Evolutionary conservation across 208 protist species (phyloP), one percentile per base, ranked within the genome.

Genomic region (Crithidia sp.): DNA sequence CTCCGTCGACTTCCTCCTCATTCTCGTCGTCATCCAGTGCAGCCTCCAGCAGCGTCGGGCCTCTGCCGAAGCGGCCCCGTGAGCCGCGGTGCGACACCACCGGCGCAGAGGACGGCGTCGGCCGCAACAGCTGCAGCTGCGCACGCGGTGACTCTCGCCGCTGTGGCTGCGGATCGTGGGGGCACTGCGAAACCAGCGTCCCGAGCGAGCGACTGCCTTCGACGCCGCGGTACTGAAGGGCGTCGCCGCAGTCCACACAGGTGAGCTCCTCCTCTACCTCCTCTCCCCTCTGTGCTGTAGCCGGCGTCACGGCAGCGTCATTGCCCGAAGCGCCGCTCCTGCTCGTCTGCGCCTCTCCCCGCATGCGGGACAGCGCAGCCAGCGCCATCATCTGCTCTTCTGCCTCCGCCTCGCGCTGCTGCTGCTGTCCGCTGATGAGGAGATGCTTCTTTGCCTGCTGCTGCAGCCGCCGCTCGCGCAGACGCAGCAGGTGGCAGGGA

Each of bases 381-480:
- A 67, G 43, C 41, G 40, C 55, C 40, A 53, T 49, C 39, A 44
- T 17, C 63, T 61, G 65, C 49, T 67, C 49, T 57, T 67, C 65
- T 5, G 57, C 49, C 16, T 71, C 61, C 12, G 28, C 61, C 40
- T n/a, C 3, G n/a, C 49, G n/a, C n/a, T 52, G 40, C 39, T 17
- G 37, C 58, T 19, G 49, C 52, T 50, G 45, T 40, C 53, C 67
- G 58, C 59, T 78, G 66, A 78, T 55, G 36, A 72, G 57, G 6
- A 78, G 52, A 7, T 6, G 59, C 7, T 49, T 44, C 52, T 63
- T 36, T 7, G 36, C 3, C 28, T 58, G 53, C 44, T 72, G 67
- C 65, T 79, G 66, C 36, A 71, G 45, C n/a, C 74, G 60, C 3
- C 60, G 44, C 57, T 79, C 67, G 57, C 60, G 74, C 59, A 63